Conservation (phyloP, 169 alveolate species). For the Ichthyophthirius multifiliis region DNA sequence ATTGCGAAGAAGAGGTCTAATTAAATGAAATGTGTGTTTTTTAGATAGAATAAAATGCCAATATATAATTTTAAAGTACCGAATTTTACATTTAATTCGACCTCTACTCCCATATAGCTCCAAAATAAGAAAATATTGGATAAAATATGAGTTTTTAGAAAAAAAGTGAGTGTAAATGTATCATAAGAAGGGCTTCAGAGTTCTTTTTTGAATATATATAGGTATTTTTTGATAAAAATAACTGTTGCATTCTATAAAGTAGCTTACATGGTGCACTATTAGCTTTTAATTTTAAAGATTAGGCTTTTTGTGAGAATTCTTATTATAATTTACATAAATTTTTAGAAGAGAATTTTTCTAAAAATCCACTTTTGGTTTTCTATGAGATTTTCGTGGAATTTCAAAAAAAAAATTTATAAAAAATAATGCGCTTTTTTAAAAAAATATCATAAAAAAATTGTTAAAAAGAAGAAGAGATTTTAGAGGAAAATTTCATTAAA, state of each 20-base stretch:
- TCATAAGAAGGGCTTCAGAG: background rate
- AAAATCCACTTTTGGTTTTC: too few species aligned
- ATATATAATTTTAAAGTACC: background rate
- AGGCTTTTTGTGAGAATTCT: too few species aligned
- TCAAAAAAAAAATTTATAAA: too few species aligned
- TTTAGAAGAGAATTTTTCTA: too few species aligned
- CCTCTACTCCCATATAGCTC: background rate
- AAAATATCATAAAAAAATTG: too few species aligned
- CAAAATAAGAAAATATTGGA: background rate
- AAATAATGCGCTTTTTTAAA: too few species aligned
- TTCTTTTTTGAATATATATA: background rate
- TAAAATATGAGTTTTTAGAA: background rate
- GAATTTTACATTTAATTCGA: constrained; percentile 8
- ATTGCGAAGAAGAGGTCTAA: constrained; percentile 2
- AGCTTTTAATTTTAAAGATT: background rate
- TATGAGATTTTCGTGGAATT: too few species aligned
- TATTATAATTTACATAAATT: too few species aligned
- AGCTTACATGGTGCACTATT: background rate
- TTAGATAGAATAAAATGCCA: background rate
- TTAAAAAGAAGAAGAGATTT: too few species aligned
- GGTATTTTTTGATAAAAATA: background rate
- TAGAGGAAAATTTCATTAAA: too few species aligned
- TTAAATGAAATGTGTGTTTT: constrained; percentile 5
- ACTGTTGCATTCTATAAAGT: background rate
- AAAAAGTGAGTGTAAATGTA: background rate